phyloP scores from a whole-genome alignment of 2,329 filamentous ascomycete genomes.

The Ophiocordyceps camponoti-floridani region DNA sequence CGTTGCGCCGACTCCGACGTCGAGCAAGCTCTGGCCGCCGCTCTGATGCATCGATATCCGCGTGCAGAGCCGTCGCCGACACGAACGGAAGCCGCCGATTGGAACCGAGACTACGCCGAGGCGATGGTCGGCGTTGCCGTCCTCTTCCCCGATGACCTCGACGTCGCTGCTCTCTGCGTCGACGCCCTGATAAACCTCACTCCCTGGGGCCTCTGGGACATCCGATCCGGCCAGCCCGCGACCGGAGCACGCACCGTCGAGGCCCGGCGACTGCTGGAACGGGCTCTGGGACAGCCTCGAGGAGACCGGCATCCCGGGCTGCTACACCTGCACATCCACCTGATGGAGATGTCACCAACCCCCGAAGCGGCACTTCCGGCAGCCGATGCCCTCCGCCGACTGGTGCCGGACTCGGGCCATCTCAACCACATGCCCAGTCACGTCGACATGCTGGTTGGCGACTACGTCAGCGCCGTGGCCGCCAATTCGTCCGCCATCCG shows the following conservation, averaged over 20 bases:
- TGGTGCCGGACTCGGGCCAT: conserved; percentile 54
- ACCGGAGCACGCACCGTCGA: conserved; percentile 14
- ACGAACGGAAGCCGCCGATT: conserved; percentile 25
- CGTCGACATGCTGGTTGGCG: conserved; percentile 54
- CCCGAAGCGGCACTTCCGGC: conserved; percentile 44
- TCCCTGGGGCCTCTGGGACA: conserved; percentile 26
- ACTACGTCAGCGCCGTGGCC: conserved; percentile 47
- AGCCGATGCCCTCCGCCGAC: conserved; percentile 42
- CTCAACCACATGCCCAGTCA: conserved; percentile 64
- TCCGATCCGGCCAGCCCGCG: conserved; percentile 14
- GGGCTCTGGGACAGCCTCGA: conserved; percentile 26
- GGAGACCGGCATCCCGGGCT: conserved; percentile 44
- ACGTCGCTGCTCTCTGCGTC: conserved; percentile 17
- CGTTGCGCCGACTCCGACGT: conserved; percentile 3
- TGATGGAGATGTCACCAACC: conserved; percentile 57
- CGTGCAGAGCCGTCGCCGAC: conserved; percentile 18
- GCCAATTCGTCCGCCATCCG: conserved; percentile 49
- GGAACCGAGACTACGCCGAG: conserved; percentile 17
- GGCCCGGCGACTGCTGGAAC: conserved; percentile 16
- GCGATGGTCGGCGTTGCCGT: conserved; percentile 20
- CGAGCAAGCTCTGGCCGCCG: conserved; percentile 45
- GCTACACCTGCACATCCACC: conserved; percentile 59
- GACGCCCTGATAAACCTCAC: conserved; percentile 30
- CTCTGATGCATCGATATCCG: conserved; percentile 45
- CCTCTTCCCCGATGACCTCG: conserved; percentile 20